A percentile compares a stretch with the other conserved stretches of the same genome.
Conservation (phyloP, 768 basidiomycete genomes). For the Leccinellum rugosiceps region DNA sequence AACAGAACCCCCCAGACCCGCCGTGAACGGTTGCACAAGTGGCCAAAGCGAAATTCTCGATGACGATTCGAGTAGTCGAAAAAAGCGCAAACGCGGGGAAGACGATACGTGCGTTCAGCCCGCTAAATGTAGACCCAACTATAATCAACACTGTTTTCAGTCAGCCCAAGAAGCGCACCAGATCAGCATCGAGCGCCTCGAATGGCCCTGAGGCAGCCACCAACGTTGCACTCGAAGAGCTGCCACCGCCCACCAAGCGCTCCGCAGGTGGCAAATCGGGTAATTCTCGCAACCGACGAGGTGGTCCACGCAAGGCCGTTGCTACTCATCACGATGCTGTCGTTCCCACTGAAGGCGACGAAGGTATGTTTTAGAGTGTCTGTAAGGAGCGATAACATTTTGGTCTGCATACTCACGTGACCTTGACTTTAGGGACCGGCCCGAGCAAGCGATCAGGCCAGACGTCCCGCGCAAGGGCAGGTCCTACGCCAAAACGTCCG, state of each 20-base stretch:
- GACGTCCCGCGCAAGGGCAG: conserved; percentile 37
- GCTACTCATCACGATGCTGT: conserved; percentile 22
- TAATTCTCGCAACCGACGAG: conserved; percentile 29
- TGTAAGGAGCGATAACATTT: conserved; percentile 1
- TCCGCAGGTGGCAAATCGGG: conserved; percentile 24
- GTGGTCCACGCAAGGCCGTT: conserved; percentile 28
- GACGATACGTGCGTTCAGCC: conserved; percentile 59
- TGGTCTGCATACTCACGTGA: conserved; percentile 34
- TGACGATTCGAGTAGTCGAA: conserved; percentile 49
- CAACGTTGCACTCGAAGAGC: conserved; percentile 39
- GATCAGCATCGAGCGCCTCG: conserved; percentile 71
- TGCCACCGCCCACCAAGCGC: conserved; percentile 36
- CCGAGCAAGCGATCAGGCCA: conserved; percentile 37
- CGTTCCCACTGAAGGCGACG: conserved; percentile 51
- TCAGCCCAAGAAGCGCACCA: conserved; percentile 63
- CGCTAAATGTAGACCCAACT: not conserved
- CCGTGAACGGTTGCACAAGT: conserved; percentile 37
- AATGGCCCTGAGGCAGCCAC: conserved; percentile 47
- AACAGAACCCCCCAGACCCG: conserved; percentile 38
- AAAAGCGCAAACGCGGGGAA: conserved; percentile 74
- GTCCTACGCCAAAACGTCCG: conserved; percentile 30
- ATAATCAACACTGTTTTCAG: conserved; percentile 31
- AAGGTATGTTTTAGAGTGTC: conserved; percentile 45
- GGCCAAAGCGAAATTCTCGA: conserved; percentile 44
- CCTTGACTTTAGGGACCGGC: conserved; percentile 32